These are phyloP conservation scores for Cercospora brassicicola DNA, from an alignment of 2,329 filamentous ascomycete genomes.

Conservation along the genomic window DNA sequence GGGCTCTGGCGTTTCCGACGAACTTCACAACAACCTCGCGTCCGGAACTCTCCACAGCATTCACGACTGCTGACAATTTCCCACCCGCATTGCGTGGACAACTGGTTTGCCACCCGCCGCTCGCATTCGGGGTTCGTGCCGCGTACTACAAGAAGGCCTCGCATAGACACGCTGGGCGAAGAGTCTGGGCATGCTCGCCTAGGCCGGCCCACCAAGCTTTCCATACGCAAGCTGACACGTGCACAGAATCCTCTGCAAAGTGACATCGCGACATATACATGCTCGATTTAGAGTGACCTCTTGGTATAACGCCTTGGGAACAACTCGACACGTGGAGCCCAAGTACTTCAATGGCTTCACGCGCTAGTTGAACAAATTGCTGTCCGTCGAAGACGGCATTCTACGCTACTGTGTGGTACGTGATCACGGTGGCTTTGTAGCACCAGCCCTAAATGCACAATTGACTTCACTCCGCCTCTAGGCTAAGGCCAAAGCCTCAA, in stretches of 20 bases:
- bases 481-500: constrained; percentile 7
- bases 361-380: neutral
- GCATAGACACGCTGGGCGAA: neutral
- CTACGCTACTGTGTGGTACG: constrained; percentile 14
- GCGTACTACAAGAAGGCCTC: neutral
- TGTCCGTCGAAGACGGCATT: neutral
- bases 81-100: neutral
- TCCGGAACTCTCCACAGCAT: neutral
- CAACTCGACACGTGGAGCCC: neutral
- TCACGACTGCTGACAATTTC: neutral
- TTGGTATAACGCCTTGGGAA: neutral
- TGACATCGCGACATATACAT: neutral
- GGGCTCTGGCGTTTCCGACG: neutral
- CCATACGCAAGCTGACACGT: constrained; percentile 1
- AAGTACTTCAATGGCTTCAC: neutral
- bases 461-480: constrained; percentile 1
- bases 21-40: neutral
- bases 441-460: constrained; percentile 6
- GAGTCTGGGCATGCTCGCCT: constrained; percentile 1
- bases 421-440: constrained; percentile 5
- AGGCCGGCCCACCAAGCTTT: neutral
- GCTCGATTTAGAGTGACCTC: neutral
- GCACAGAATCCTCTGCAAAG: neutral
- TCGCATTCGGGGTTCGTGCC: neutral
- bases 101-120: neutral